phyloP scores from a whole-genome alignment of 2,329 filamentous ascomycete species.

The Rhinocladiella mackenziei region DNA sequence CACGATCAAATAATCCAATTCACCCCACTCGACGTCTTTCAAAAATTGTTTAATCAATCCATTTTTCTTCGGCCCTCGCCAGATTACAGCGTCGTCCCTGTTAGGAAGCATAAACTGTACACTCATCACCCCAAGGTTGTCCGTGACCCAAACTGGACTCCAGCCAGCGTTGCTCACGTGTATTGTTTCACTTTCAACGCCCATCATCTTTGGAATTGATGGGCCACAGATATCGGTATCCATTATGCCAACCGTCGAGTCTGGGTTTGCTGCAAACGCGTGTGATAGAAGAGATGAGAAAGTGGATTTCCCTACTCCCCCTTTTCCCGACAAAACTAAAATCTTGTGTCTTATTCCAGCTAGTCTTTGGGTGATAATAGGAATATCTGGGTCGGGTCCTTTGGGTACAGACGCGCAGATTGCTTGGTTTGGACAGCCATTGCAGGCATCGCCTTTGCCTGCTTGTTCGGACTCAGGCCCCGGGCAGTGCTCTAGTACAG shows the following conservation, averaged over 20 bases:
- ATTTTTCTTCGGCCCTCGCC: conserved; percentile 98
- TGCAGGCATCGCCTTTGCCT: conserved; percentile 73
- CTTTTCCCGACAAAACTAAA: conserved; percentile 87
- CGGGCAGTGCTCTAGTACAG: conserved; percentile 72
- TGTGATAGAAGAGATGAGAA: conserved; percentile 85
- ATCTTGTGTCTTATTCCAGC: conserved; percentile 84
- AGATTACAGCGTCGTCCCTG: conserved; percentile 91
- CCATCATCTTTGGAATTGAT: conserved; percentile 98
- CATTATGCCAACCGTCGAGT: conserved; percentile 85
- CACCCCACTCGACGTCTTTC: conserved; percentile 97
- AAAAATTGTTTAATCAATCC: conserved; percentile 96
- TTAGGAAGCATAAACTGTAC: conserved; percentile 98
- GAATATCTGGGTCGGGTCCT: conserved; percentile 90
- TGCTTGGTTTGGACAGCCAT: conserved; percentile 88
- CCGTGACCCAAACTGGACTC: conserved; percentile 92
- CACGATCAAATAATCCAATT: conserved; percentile 86
- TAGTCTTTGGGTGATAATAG: conserved; percentile 78
- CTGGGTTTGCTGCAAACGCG: conserved; percentile 77
- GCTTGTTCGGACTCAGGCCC: conserved; percentile 61
- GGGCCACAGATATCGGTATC: conserved; percentile 97
- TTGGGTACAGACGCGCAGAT: conserved; percentile 94
- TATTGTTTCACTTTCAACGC: conserved; percentile 77
- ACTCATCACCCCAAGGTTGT: conserved; percentile 93
- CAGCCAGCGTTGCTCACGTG: conserved; percentile 85
- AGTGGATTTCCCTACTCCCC: conserved; percentile 93